A percentile compares a stretch with the other conserved stretches of the same genome.
Evolutionary conservation across 2,329 filamentous ascomycete species (phyloP).

Genomic region (Penicillium sp.): DNA sequence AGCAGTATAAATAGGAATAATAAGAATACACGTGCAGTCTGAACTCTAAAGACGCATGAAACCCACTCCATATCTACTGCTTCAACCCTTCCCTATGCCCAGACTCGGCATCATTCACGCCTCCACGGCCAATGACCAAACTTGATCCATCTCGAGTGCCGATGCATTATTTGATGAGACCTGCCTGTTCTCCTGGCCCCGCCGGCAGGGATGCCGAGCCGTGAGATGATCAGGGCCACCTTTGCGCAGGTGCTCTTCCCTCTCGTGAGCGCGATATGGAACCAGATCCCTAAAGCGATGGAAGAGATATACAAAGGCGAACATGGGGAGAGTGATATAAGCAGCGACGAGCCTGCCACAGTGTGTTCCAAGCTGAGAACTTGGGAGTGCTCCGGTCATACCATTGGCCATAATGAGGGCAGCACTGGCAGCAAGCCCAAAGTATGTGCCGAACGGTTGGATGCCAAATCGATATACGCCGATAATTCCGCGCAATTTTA

Average conservation of each 20-base stretch:
- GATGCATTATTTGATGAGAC: background rate
- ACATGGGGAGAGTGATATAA: constrained; percentile 63
- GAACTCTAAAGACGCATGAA: background rate
- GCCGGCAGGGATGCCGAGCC: background rate
- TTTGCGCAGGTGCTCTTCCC: constrained; percentile 1
- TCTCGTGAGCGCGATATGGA: constrained; percentile 2
- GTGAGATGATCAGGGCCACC: background rate
- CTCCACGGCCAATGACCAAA: constrained; percentile 11
- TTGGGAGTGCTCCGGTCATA: constrained; percentile 66
- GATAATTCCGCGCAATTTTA: constrained; percentile 35
- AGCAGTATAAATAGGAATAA: background rate
- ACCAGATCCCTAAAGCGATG: constrained; percentile 43
- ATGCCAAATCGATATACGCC: constrained; percentile 52
- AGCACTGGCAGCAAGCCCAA: constrained; percentile 52
- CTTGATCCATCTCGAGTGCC: constrained; percentile 10
- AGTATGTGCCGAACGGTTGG: constrained; percentile 65
- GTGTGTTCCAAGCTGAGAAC: constrained; percentile 53
- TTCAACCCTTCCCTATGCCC: background rate
- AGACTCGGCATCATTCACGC: background rate
- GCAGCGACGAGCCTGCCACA: constrained; percentile 58
- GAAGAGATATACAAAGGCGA: constrained; percentile 54
- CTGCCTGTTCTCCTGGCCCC: background rate
- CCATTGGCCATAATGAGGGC: constrained; percentile 69
- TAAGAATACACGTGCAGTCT: background rate
- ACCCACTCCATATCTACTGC: background rate